A percentile compares a stretch with the other conserved stretches of the same genome.
phyloP scores from a whole-genome alignment of 2,329 filamentous ascomycete genomes.

The Claviceps paspali region DNA sequence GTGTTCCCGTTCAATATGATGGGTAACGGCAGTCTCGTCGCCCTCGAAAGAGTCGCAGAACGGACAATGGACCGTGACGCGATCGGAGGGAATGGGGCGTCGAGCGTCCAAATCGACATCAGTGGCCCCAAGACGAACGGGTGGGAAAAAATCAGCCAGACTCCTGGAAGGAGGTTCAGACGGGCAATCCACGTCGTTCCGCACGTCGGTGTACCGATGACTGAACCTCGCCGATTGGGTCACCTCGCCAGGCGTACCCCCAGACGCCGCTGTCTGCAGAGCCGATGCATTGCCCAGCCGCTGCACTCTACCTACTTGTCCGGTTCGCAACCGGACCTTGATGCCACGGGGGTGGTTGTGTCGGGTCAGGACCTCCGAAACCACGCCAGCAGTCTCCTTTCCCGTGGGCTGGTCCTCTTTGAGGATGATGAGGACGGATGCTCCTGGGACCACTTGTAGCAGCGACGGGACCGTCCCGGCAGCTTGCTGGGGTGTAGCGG shows the following conservation, averaged over 20 bases:
- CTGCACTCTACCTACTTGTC: constrained; percentile 61
- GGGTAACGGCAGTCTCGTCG: constrained; percentile 50
- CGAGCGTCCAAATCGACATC: constrained; percentile 5
- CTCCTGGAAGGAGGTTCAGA: constrained; percentile 24
- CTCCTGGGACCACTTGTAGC: constrained; percentile 43
- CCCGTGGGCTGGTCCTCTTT: constrained; percentile 66
- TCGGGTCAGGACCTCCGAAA: constrained; percentile 53
- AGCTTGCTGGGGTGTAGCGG: constrained; percentile 20
- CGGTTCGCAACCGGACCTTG: constrained; percentile 59
- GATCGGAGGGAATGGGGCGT: neutral
- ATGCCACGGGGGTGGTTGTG: constrained; percentile 66
- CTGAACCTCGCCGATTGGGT: constrained; percentile 13
- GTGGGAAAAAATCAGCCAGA: constrained; percentile 32
- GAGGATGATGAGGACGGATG: constrained; percentile 54
- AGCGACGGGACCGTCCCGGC: constrained; percentile 29
- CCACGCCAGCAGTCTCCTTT: constrained; percentile 49
- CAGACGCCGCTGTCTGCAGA: neutral
- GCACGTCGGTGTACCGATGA: constrained; percentile 19
- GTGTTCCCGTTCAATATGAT: constrained; percentile 40
- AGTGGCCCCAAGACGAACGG: constrained; percentile 16
- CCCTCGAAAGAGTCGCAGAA: constrained; percentile 53
- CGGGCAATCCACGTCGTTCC: constrained; percentile 20
- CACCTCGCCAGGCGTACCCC: constrained; percentile 2
- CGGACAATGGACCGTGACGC: constrained; percentile 33
- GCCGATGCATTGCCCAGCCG: constrained; percentile 26